A percentile compares a stretch with the other conserved stretches of the same genome.
phyloP scores from a whole-genome alignment of 306 rosid species.

The Prunus mongolica region DNA sequence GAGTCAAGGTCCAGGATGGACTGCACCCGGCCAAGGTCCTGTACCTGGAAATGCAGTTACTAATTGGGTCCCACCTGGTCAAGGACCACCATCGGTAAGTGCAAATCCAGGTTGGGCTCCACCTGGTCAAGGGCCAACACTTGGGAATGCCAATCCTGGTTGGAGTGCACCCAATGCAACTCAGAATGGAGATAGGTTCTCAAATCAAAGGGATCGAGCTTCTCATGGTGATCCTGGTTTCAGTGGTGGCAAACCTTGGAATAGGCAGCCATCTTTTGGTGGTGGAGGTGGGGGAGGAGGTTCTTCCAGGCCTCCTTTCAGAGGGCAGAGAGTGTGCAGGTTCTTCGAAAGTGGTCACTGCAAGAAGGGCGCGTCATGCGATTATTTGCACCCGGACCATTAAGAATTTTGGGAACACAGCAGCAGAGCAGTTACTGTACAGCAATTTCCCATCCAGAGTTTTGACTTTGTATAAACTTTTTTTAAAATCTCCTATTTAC shows the following conservation, averaged over 20 bases:
- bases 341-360: slow-evolving; percentile 84
- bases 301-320: slow-evolving; percentile 65
- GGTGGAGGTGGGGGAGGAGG: slow-evolving; percentile 62
- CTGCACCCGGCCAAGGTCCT: slow-evolving; percentile 44
- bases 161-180: slow-evolving; percentile 49
- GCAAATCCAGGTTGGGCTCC: slow-evolving; percentile 50
- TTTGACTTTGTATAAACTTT: slow-evolving; percentile 43
- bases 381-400: slow-evolving; percentile 56
- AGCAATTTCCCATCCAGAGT: slow-evolving; percentile 43
- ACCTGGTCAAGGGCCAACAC: slow-evolving; percentile 53
- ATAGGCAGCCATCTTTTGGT: slow-evolving; percentile 64
- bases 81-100: slow-evolving; percentile 49
- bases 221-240: slow-evolving; percentile 59
- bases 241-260: slow-evolving; percentile 71
- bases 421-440: slow-evolving; percentile 64
- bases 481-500: slow-evolving; percentile 5
- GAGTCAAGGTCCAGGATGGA: slow-evolving; percentile 61
- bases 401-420: slow-evolving; percentile 35
- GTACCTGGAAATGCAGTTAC: slow-evolving; percentile 58
- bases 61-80: slow-evolving; percentile 71
- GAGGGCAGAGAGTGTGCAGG: slow-evolving; percentile 75
- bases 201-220: slow-evolving; percentile 55
- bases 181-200: slow-evolving; percentile 57
- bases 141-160: slow-evolving; percentile 52
- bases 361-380: slow-evolving; percentile 82